Evolutionary conservation across 805 yeast genomes (phyloP), one percentile per base, ranked within the genome.

Genomic region (Komagataella phaffii): DNA sequence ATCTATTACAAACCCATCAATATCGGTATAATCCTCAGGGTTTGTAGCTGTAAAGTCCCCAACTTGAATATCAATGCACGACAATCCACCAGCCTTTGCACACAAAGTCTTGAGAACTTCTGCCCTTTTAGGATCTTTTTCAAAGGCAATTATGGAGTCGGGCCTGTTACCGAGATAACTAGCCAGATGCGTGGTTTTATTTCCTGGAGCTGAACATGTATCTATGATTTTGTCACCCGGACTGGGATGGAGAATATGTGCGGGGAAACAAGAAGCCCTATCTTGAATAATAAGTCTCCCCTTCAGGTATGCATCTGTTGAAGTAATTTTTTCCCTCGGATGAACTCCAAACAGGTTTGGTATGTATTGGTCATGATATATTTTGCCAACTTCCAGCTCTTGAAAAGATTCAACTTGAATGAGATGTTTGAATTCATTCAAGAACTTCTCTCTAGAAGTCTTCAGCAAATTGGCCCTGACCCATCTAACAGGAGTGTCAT

Each of bases 131-230:
- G 74, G 69, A 61, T 93, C 96, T 61, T 89, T 77, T 65, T 93
- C 99, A 66, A 89, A 93, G 0, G 99, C 99, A 58, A 74, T 74
- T 7, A 89, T 81, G 4, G 78, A 76, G 14, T 56, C 50, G 0
- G 70, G 69, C 1, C 67, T 57, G 44, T 68, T 67, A 3, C 61
- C 57, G 19, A 88, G 65, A 50, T 77, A 70, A 0, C 93, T 79
- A 0, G 96, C 96, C 19, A 84, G 69, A 67, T 91, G 98, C 0
- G 97, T 88, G 0, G 99, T 93, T 64, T 93, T 95, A 66, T 93
- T 93, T 4, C 99, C 99, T 3, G 99, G 99, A 0, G 99, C 99
- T 2, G 98, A 90, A 68, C 97, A 90, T 1, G 96, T 85, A 67
- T 93, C 99, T 47, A 93, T 85, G 8, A 89, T 80, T 21, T 72